Evolutionary conservation across 2,329 filamentous ascomycete genomes (phyloP).

Genomic region (Beauveria varroae): DNA sequence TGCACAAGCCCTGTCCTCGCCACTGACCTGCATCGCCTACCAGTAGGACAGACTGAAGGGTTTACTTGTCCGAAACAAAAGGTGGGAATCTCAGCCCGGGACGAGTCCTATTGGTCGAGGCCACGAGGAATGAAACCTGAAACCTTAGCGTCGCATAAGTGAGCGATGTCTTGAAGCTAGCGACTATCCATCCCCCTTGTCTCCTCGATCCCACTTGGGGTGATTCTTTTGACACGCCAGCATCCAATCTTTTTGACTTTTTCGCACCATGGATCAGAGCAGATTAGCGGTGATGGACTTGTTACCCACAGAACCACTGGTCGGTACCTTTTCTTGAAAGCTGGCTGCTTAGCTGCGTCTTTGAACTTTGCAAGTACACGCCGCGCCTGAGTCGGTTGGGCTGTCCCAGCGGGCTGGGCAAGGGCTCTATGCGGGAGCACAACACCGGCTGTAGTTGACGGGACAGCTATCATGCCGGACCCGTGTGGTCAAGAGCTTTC

Average conservation of each 20-base stretch:
- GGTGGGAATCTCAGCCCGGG: slow-evolving; percentile 4
- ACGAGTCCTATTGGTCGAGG: slow-evolving; percentile 6
- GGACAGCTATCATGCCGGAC: background rate
- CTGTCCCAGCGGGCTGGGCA: background rate
- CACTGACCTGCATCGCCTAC: background rate
- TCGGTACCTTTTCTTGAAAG: too few species aligned
- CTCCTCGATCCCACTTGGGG: background rate
- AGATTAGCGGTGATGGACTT: background rate
- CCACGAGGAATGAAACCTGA: slow-evolving; percentile 11
- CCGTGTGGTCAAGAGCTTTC: background rate
- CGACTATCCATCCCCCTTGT: too few species aligned
- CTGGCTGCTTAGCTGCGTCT: too few species aligned
- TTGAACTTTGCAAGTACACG: background rate
- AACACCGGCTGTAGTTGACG: background rate
- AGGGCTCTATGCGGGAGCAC: background rate
- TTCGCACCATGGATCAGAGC: background rate
- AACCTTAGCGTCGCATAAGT: slow-evolving; percentile 12
- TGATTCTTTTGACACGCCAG: background rate
- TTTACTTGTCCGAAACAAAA: background rate
- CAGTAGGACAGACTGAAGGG: background rate
- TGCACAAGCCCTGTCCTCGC: background rate
- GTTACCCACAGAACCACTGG: background rate
- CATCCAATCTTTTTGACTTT: background rate
- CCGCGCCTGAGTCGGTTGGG: background rate
- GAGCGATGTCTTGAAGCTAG: background rate